Evolutionary conservation across 768 basidiomycete species (phyloP), one percentile per base, ranked within the genome.

Genomic region (Mrakia frigida): DNA sequence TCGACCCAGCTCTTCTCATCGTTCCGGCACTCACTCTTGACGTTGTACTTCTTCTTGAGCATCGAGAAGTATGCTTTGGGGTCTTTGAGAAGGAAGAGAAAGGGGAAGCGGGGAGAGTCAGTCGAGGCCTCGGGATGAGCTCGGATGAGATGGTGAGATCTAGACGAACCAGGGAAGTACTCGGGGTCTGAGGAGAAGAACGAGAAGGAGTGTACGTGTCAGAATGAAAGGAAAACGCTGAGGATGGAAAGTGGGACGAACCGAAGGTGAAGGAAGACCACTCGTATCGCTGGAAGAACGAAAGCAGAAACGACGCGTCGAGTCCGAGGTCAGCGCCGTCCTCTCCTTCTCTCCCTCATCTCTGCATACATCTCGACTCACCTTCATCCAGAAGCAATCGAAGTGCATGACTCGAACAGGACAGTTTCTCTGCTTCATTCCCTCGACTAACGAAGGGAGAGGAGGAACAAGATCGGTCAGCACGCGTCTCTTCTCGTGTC

Each of bases 331-430:
- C 46, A 61, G 60, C 60, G 1, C 33, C 0, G 9, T 11, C 16
- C n/a, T 14, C 11, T 9, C 43, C 10, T 13, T 18, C 46, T 16
- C 46, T 21, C 21, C 13, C 2, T 50, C 46, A 14, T 14, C 46
- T 3, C 46, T 3, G n/a, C n/a, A n/a, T n/a, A n/a, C n/a, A n/a
- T n/a, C n/a, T 50, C 46, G 46, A 21, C 63, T 18, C 4, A 65
- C 63, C 63, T 68, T 68, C 82, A 82, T 82, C 82, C 82, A 81
- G 61, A 72, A 65, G 63, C 76, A 65, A 31, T 72, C 76, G 61
- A 67, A 28, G 88, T 91, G 82, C 84, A 91, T 90, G 3, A 91
- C 90, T 31, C 89, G 86, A 37, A 91, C 89, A 53, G 79, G 82
- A 53, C 80, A 80, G 31, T 79, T 52, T 6, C 81, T 74, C 18